These are phyloP conservation scores for Scutellaria barbata DNA, from an alignment of 257 asterid species.

Conservation along the genomic window DNA sequence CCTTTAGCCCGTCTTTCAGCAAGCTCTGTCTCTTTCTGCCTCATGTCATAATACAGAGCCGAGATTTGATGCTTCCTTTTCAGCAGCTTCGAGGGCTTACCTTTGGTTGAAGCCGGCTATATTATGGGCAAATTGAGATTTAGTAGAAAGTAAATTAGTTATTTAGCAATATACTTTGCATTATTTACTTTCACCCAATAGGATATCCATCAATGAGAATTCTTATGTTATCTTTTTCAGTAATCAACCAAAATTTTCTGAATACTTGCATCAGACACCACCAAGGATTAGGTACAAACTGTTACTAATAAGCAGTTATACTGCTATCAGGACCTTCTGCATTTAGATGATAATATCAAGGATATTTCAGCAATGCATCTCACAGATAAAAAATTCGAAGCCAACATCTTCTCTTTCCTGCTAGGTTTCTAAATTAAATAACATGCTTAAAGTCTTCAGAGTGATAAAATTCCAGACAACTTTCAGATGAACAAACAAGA, in stretches of 20 bases:
- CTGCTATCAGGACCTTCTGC: not conserved
- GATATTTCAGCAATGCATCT: not conserved
- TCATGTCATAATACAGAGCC: slow-evolving; percentile 76
- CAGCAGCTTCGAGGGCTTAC: slow-evolving; percentile 89
- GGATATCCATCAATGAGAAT: slow-evolving; percentile 11
- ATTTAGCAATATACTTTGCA: slow-evolving; percentile 5
- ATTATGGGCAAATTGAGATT: slow-evolving; percentile 30
- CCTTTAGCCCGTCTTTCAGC: slow-evolving; percentile 89
- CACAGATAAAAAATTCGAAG: not conserved
- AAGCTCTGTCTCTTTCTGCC: slow-evolving; percentile 79
- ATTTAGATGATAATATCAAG: not conserved
- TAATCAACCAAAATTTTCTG: not conserved
- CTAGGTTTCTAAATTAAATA: slow-evolving; percentile 5
- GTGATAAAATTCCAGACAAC: slow-evolving; percentile 3
- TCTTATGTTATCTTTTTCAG: not conserved
- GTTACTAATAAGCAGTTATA: not conserved
- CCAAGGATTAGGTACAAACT: slow-evolving; percentile 21
- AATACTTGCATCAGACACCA: not conserved
- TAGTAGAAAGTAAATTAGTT: slow-evolving; percentile 3
- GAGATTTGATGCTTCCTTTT: slow-evolving; percentile 97
- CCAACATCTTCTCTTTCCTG: slow-evolving; percentile 5
- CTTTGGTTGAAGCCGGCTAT: slow-evolving; percentile 85
- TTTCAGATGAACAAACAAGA: not conserved
- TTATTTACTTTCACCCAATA: not conserved
- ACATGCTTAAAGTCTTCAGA: not conserved